A percentile compares a stretch with the other conserved stretches of the same genome.
Evolutionary conservation across 441 rosid genomes (phyloP).

Genomic region (Jatropha multifida): DNA sequence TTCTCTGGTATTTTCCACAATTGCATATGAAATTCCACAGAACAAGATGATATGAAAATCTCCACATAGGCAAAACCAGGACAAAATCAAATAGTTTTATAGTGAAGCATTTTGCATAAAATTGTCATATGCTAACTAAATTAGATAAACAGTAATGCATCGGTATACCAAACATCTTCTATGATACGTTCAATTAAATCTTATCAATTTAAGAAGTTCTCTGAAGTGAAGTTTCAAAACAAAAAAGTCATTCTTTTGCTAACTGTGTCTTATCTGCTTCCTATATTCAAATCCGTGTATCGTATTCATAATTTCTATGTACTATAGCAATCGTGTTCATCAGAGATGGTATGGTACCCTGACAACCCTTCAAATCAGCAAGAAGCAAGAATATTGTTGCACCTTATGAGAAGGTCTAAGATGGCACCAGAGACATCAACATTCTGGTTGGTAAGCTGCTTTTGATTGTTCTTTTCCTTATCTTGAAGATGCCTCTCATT

Average conservation of each 20-base stretch:
- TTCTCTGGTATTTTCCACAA: no score
- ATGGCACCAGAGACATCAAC: background rate
- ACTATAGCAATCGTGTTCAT: background rate
- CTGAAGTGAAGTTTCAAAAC: background rate
- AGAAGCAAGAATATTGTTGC: constrained; percentile 17
- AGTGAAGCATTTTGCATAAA: no score
- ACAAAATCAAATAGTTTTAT: no score
- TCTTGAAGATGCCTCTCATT: background rate
- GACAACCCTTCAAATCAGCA: constrained; percentile 21
- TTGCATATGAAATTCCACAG: no score
- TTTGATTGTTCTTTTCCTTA: background rate
- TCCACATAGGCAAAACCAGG: no score
- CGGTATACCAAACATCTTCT: background rate
- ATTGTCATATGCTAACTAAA: background rate
- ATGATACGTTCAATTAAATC: background rate
- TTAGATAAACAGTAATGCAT: background rate
- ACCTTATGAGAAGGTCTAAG: constrained; percentile 2
- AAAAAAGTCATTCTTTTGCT: background rate
- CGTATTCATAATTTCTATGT: background rate
- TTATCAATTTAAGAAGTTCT: background rate
- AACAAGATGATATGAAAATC: no score
- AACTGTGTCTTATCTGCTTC: background rate
- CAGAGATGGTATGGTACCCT: constrained; percentile 30
- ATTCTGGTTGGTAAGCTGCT: background rate
- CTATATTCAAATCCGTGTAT: background rate